Conservation (phyloP, 257 asterid species). For the Gentiana dahurica region DNA sequence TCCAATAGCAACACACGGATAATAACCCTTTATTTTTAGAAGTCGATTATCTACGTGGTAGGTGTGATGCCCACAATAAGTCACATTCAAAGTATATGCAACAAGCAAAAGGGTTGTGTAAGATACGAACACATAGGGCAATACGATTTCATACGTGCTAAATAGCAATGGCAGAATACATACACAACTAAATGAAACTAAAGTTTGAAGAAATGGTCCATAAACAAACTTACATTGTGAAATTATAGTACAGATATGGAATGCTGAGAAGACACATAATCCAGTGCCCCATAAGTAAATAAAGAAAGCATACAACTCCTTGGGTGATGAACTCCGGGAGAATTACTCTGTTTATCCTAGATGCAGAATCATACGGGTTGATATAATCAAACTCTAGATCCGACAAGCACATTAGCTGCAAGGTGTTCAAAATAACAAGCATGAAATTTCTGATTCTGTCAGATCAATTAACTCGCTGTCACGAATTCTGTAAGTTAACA, state of each 20-base stretch:
- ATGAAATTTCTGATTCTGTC: too few species aligned
- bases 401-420: conserved; percentile 86
- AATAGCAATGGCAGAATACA: too few species aligned
- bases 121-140: too few species aligned
- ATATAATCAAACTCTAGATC: conserved; percentile 86
- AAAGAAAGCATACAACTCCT: conserved; percentile 71
- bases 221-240: conserved; percentile 52
- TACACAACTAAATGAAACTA: too few species aligned
- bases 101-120: too few species aligned
- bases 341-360: conserved; percentile 63
- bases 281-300: conserved; percentile 83
- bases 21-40: too few species aligned
- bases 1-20: too few species aligned
- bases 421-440: conserved; percentile 1
- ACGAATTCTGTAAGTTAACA: neutral
- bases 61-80: too few species aligned
- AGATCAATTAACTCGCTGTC: too few species aligned
- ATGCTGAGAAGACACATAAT: conserved; percentile 52
- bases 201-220: neutral
- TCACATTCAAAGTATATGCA: too few species aligned
- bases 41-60: too few species aligned
- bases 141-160: too few species aligned
- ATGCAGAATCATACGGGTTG: conserved; percentile 82
- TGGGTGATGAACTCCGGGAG: conserved; percentile 71
- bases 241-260: conserved; percentile 72